Evolutionary conservation across 2,329 filamentous ascomycete genomes (phyloP), one percentile per base, ranked within the genome.

Genomic region (Colletotrichum spaethianum): DNA sequence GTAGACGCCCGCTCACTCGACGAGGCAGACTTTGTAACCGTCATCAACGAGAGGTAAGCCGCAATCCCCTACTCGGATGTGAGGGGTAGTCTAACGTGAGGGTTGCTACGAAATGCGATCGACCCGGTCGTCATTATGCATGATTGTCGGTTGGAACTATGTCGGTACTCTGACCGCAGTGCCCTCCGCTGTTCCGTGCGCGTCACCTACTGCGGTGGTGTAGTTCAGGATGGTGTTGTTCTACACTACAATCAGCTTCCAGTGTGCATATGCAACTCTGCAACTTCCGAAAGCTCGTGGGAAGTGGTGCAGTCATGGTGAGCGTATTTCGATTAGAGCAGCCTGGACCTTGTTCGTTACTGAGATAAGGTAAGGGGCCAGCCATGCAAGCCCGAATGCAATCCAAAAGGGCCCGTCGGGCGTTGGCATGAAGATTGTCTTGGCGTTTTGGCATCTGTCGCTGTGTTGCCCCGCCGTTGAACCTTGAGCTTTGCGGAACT

Each of bases 381-480:
- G 60, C 23, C 60, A 70, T 70, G 60, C 59, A 60, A 52, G 66
- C n/a, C 44, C 65, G 16, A 72, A 60, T 40, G 65, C 57, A 69
- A 69, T 69, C 59, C 65, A 40, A 48, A 63, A 46, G 59, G 65
- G 65, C 65, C 59, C 70, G 63, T 64, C 46, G 64, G 53, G 33
- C 38, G 52, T 60, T 72, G 52, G 64, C 69, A 68, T 60, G 65
- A 69, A 69, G 44, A 60, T 60, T 60, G 44, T 60, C 70, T 72
- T 72, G 70, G 66, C 70, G 50, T 60, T 70, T n/a, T 72, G 59
- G 65, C 50, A 72, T 72, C 59, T 69, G 59, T 55, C 48, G 52
- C 52, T 42, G 14, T n/a, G 31, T 55, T 60, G 69, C 65, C 65
- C 59, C 44, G 65, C 53, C 53, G 44, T 57, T 50, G 62, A 68